Conservation (phyloP, 2,329 filamentous ascomycete species). For the Nemania sp. region DNA sequence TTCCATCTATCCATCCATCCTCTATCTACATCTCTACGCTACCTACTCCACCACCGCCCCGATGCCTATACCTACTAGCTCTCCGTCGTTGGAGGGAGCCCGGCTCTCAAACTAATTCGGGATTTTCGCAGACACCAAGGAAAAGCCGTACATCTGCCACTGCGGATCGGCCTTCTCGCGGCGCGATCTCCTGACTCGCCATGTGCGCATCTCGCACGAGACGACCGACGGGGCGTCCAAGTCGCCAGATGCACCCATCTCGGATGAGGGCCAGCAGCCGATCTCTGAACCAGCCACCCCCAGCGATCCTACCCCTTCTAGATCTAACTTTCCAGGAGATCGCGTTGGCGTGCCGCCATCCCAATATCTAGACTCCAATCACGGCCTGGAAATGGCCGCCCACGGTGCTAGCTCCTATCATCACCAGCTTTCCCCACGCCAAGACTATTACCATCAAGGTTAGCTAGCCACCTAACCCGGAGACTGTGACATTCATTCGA, state of each 20-base stretch:
- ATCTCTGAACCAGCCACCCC: constrained; percentile 38
- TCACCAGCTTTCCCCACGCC: constrained; percentile 33
- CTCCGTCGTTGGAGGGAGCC: constrained; percentile 6
- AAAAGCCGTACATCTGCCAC: constrained; percentile 51
- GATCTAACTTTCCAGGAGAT: constrained; percentile 41
- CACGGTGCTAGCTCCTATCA: constrained; percentile 34
- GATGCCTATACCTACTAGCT: neutral
- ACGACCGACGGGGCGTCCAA: constrained; percentile 35
- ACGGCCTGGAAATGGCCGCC: constrained; percentile 31
- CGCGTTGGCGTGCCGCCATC: constrained; percentile 34
- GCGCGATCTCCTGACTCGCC: constrained; percentile 50
- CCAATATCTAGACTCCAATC: constrained; percentile 31
- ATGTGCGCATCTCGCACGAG: constrained; percentile 48
- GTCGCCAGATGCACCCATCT: constrained; percentile 37
- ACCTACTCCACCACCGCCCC: constrained; percentile 20
- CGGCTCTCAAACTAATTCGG: constrained; percentile 17
- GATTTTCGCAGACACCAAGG: constrained; percentile 49
- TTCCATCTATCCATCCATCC: too few species aligned
- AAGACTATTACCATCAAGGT: constrained; percentile 38
- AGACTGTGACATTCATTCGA: neutral
- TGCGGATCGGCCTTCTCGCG: constrained; percentile 52
- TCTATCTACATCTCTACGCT: too few species aligned
- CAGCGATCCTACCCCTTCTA: constrained; percentile 38
- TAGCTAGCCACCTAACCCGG: constrained; percentile 28
- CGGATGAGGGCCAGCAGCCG: constrained; percentile 38